phyloP scores from a whole-genome alignment of 129 eudicot genomes.

The Smallanthus sonchifolius region DNA sequence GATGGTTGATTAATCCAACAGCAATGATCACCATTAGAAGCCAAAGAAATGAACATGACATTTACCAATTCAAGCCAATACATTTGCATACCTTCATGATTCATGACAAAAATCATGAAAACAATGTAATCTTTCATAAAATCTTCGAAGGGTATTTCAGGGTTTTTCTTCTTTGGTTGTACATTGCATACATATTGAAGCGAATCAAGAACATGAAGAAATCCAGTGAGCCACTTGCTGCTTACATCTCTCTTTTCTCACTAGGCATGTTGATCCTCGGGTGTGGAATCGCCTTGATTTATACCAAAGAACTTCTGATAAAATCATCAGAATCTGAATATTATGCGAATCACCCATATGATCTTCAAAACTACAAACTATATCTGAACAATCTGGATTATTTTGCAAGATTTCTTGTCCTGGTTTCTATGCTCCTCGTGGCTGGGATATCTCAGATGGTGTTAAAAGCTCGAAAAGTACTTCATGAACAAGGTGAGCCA shows the following conservation, averaged over 20 bases:
- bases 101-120: slow-evolving; percentile 19
- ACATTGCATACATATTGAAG: slow-evolving; percentile 11
- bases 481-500: slow-evolving; percentile 7
- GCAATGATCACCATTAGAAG: slow-evolving; percentile 34
- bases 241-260: slow-evolving; percentile 23
- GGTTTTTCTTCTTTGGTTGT: slow-evolving; percentile 22
- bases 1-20: slow-evolving; percentile 41
- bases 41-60: slow-evolving; percentile 30
- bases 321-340: slow-evolving; percentile 14
- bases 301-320: slow-evolving; percentile 6
- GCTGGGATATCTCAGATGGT: slow-evolving; percentile 21
- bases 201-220: slow-evolving; percentile 28
- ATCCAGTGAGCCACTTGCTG: slow-evolving; percentile 15
- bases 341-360: slow-evolving; percentile 18
- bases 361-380: slow-evolving; percentile 20
- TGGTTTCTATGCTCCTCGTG: slow-evolving; percentile 27
- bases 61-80: slow-evolving; percentile 22
- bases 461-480: slow-evolving; percentile 20
- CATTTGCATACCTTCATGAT: slow-evolving; percentile 23
- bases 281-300: slow-evolving; percentile 13
- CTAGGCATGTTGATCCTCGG: slow-evolving; percentile 19
- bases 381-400: slow-evolving; percentile 15
- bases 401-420: slow-evolving; percentile 22
- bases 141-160: slow-evolving; percentile 31
- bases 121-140: slow-evolving; percentile 23